Base-by-base conservation (phyloP, 2,329 filamentous ascomycete genomes). In the Simplicillium sp. region DNA sequence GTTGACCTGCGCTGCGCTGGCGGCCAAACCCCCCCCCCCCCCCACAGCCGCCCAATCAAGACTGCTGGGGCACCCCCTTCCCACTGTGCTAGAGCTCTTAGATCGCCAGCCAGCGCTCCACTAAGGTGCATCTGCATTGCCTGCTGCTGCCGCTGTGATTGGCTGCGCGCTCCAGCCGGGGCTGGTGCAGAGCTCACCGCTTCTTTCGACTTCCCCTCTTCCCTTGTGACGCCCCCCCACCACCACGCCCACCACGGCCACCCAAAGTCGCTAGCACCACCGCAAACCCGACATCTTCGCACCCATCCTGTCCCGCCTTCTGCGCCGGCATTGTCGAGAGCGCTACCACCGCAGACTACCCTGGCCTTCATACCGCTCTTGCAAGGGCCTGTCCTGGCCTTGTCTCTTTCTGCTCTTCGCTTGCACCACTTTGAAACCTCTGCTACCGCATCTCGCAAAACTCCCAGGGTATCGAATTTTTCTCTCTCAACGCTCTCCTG, bases 371-470 rank as follows among this genome's bases (percentile, higher is more conserved):
- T 36, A 18, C 34, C 34, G 15, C 34, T 18, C 14, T 18, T 36
- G 34, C 34, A 15, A 18, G 13, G 15, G 32, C 34, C 14, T 12
- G 6, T 34, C 42, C 42, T 29, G 42, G 38, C 34, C 42, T 38
- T 40, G 42, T 38, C 37, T 38, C 25, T 28, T 35, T 38, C 38
- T 40, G 13, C 40, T 18, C 15, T 20, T 33, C 38, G 36, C 38
- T 43, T 37, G 46, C 42, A 48, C 43, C 43, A 44, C 36, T 39
- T 42, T 38, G 43, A 42, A 44, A 55, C 40, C 42, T 44, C 42
- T 40, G 20, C 20, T 25, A 25, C 20, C 20, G 20, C 20, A 46
- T 58, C 48, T 47, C 59, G 59, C 59, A 61, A 61, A 57, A 61
- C 53, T 54, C 49, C 49, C 51, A 54, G 37, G 36, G 41, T 37